A percentile compares a stretch with the other conserved stretches of the same genome.
Conservation (phyloP, 2,329 filamentous ascomycete species). For the Claviceps africana region DNA sequence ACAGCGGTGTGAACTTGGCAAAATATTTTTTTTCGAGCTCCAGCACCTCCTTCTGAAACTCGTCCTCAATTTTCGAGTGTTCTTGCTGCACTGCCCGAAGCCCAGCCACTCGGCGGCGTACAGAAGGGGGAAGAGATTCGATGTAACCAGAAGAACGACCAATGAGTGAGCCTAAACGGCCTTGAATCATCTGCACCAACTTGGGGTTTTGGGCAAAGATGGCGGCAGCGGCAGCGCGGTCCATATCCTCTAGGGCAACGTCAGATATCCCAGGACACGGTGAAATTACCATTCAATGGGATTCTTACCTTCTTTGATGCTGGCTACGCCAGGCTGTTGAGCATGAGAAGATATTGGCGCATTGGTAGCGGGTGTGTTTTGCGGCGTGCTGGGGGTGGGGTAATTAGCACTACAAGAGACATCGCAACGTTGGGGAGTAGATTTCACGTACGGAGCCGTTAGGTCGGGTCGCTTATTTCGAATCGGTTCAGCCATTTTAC, state of each 20-base stretch:
- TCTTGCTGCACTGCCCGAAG: slow-evolving; percentile 98
- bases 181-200: slow-evolving; percentile 94
- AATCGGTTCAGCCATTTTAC: slow-evolving; percentile 48
- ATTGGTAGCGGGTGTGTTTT: slow-evolving; percentile 92
- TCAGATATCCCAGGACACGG: neutral
- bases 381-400: slow-evolving; percentile 63
- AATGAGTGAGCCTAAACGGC: slow-evolving; percentile 82
- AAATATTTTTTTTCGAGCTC: slow-evolving; percentile 99
- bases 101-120: slow-evolving; percentile 86
- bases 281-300: neutral
- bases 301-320: slow-evolving; percentile 87
- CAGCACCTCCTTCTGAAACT: slow-evolving; percentile 97
- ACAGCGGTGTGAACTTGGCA: slow-evolving; percentile 93
- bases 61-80: slow-evolving; percentile 92
- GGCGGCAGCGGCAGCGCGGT: slow-evolving; percentile 72
- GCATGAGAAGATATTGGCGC: slow-evolving; percentile 96
- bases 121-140: slow-evolving; percentile 78
- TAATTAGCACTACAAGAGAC: slow-evolving; percentile 21
- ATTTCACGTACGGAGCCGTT: slow-evolving; percentile 41
- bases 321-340: slow-evolving; percentile 83
- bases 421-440: slow-evolving; percentile 7
- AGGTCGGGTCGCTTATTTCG: slow-evolving; percentile 47
- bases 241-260: slow-evolving; percentile 61
- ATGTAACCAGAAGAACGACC: slow-evolving; percentile 95
- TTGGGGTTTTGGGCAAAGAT: slow-evolving; percentile 93